phyloP scores from a whole-genome alignment of 192 early-diverging fungal genomes.

The Chytriomyces sp. region DNA sequence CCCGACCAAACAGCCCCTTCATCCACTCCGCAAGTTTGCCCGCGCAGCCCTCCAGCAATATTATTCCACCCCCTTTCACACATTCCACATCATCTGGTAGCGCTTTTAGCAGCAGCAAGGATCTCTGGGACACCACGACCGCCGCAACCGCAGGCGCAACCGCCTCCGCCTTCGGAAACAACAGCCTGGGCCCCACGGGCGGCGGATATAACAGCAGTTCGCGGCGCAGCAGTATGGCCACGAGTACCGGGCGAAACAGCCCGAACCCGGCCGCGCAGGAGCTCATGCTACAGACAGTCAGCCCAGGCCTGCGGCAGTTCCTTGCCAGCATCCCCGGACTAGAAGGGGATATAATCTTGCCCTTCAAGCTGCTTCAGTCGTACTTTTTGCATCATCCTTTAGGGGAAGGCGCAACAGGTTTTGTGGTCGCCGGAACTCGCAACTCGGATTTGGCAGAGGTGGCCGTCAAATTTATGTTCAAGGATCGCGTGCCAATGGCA shows the following conservation, averaged over 20 bases:
- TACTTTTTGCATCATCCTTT: slow-evolving; percentile 6
- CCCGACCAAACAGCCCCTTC: no score
- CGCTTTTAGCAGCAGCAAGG: neutral
- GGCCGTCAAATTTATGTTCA: slow-evolving; percentile 66
- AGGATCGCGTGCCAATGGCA: slow-evolving; percentile 57
- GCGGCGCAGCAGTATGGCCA: neutral
- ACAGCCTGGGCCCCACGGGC: no score
- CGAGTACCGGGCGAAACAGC: neutral
- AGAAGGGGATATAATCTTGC: neutral
- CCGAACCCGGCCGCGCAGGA: neutral
- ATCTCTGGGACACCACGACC: no score
- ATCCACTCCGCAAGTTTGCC: no score
- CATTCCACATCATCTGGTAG: neutral
- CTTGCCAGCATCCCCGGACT: slow-evolving; percentile 8
- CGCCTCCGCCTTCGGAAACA: neutral
- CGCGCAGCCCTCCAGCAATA: no score
- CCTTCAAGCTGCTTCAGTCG: neutral
- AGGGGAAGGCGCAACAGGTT: slow-evolving; percentile 26
- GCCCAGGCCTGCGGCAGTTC: neutral
- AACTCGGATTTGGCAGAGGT: slow-evolving; percentile 53
- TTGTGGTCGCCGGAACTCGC: slow-evolving; percentile 14
- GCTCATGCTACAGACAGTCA: neutral
- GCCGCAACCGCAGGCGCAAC: neutral
- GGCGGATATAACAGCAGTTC: neutral
- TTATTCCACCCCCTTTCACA: no score